Base-by-base conservation (phyloP, 306 rosid species). In the Argentina anserina region DNA sequence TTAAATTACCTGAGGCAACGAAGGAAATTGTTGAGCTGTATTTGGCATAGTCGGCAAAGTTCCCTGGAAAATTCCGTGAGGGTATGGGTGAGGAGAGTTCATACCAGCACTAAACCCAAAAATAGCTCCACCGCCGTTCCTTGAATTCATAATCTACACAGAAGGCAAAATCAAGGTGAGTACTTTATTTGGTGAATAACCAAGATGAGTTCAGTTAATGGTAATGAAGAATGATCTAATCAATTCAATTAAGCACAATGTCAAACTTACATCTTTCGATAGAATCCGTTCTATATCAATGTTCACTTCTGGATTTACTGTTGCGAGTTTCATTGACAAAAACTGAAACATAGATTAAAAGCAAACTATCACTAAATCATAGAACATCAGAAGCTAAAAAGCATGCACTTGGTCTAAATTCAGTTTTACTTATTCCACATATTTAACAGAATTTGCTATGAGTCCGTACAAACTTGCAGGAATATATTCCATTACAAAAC, bases 281-380 rank as follows among this genome's bases (percentile, higher is more conserved):
- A 95, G 81, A 79, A 92, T 82, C 81, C 95, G 71, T 9, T 95
- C 99, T 20, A 87, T 81, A 50, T 95, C 97, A 25, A 95, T 67
- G 83, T 87, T 90, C 81, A 92, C 65, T 77, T 95, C 99, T 2
- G 97, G 97, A 79, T 92, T 90, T 82, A 92, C 99, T 2, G 99
- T 92, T 28, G 99, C 96, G 23, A 95, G 97, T 83, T 95, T 95
- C 99, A 92, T 95, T 49, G 99, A 95, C 84, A 95, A 76, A 76
- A 95, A 95, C 99, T 95, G 93, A 84, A 84, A 59, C 64, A 70
- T 12, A 18, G 78, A 50, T 61, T 6, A 17, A 58, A 42, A 58
- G 60, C 9, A 70, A 37, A 31, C 40, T 71, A 45, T 70, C 33
- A 23, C 4, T 52, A 37, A 74, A 43, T 52, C 55, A 29, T 74